A percentile compares a stretch with the other conserved stretches of the same genome.
These are phyloP conservation scores for Salix exigua DNA, from an alignment of 345 rosid species.

Conservation along the genomic window DNA sequence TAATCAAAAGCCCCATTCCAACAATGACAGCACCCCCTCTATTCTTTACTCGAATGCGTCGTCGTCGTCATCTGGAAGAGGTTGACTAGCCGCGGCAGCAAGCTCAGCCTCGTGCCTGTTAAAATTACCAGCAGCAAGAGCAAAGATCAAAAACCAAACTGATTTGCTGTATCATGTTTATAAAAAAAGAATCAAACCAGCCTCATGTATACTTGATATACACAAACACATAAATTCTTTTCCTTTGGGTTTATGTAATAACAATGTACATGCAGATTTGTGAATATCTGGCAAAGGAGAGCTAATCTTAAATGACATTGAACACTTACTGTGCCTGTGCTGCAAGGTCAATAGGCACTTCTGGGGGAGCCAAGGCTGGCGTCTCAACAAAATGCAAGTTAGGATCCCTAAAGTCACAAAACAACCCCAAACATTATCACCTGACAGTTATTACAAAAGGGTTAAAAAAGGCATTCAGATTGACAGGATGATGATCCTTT, in stretches of 20 bases:
- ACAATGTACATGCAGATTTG: background rate
- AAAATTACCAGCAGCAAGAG: background rate
- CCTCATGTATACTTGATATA: background rate
- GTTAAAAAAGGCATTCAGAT: background rate
- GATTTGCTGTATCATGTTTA: background rate
- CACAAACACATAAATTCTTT: background rate
- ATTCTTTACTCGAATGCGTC: slow-evolving; percentile 15
- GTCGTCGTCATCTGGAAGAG: slow-evolving; percentile 34
- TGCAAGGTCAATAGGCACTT: slow-evolving; percentile 16
- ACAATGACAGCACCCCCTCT: background rate
- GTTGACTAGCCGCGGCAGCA: slow-evolving; percentile 20
- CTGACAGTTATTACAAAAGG: background rate
- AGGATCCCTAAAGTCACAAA: slow-evolving; percentile 7
- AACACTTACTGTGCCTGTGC: slow-evolving; percentile 19
- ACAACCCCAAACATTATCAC: background rate
- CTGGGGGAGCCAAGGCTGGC: slow-evolving; percentile 25
- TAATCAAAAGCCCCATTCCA: background rate
- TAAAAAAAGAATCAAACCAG: background rate
- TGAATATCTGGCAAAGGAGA: background rate
- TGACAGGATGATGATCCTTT: slow-evolving; percentile 3
- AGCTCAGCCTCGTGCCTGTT: slow-evolving; percentile 26
- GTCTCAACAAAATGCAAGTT: slow-evolving; percentile 21
- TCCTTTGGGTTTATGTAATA: background rate
- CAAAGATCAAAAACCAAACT: background rate
- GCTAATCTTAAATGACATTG: background rate